Conservation (phyloP, 2,329 filamentous ascomycete genomes). For the Aureobasidium sp. region DNA sequence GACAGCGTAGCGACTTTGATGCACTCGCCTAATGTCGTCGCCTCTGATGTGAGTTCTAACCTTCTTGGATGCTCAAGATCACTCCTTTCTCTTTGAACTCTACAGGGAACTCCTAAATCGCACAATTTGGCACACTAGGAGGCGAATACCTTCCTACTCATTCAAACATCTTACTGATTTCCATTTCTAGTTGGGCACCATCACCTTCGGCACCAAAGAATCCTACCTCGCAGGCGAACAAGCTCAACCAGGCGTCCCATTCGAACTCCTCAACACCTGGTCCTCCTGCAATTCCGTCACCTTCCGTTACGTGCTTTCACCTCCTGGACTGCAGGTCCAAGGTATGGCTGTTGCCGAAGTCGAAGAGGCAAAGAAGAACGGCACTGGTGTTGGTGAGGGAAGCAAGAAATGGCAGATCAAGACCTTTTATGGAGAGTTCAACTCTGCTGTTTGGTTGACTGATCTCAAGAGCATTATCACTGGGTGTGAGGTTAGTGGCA, state of each 20-base stretch:
- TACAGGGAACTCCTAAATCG: too few relatives aligned
- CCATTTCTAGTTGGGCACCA: not conserved
- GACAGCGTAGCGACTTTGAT: slow-evolving; percentile 29
- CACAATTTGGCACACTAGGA: too few relatives aligned
- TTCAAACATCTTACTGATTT: not conserved
- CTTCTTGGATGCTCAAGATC: too few relatives aligned
- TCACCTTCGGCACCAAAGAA: slow-evolving; percentile 23
- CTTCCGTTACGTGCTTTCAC: slow-evolving; percentile 25
- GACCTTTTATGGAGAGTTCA: slow-evolving; percentile 30
- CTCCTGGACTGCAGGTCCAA: slow-evolving; percentile 20
- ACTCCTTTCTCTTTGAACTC: too few relatives aligned
- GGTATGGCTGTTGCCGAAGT: slow-evolving; percentile 18
- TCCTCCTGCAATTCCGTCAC: slow-evolving; percentile 23
- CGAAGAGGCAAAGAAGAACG: not conserved
- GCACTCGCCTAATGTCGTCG: not conserved
- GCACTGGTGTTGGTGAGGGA: not conserved
- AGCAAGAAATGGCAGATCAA: slow-evolving; percentile 25
- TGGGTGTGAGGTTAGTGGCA: slow-evolving; percentile 2
- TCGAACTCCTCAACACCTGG: slow-evolving; percentile 26
- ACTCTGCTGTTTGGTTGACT: slow-evolving; percentile 27
- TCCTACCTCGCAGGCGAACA: slow-evolving; percentile 26
- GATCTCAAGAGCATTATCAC: not conserved
- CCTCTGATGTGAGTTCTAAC: not conserved
- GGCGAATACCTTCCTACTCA: not conserved
- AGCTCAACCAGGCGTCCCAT: slow-evolving; percentile 27